Percentiles rank a stretch among this genome's conserved stretches.
These are phyloP conservation scores for Trypanosoma theileri DNA, from an alignment of 208 protist species.

Conservation along the genomic window DNA sequence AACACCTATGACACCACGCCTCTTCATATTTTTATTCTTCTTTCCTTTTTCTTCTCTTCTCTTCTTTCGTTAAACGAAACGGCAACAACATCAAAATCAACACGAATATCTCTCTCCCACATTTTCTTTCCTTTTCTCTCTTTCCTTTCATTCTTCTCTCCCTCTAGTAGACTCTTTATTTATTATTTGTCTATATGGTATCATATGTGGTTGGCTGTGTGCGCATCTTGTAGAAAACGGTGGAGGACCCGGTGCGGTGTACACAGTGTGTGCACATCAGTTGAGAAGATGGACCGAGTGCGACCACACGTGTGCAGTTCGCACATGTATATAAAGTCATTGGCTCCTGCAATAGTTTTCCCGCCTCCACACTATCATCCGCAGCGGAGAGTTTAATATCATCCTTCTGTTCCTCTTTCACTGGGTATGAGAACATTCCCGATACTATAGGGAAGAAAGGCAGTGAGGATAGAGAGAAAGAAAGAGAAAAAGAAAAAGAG, in stretches of 20 bases:
- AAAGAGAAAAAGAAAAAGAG: not conserved
- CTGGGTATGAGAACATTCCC: constrained; percentile 16
- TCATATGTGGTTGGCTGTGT: constrained; percentile 84
- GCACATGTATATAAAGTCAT: constrained; percentile 79
- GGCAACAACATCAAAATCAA: not conserved
- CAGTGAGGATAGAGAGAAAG: not conserved
- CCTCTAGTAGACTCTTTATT: not conserved
- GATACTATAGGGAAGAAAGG: not conserved
- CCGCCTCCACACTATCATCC: constrained; percentile 1
- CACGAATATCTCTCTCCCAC: not conserved
- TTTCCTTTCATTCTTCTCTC: not conserved
- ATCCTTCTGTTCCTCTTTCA: constrained; percentile 50
- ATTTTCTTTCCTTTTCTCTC: not conserved
- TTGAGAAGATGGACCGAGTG: constrained; percentile 44
- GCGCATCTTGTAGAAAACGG: constrained; percentile 90
- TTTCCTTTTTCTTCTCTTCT: not conserved
- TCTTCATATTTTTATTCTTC: no score
- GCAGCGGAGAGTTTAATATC: not conserved
- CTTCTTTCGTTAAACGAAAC: no score
- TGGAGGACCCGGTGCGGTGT: constrained; percentile 79
- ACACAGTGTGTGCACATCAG: constrained; percentile 82
- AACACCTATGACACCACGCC: not conserved
- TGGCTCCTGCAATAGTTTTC: constrained; percentile 16
- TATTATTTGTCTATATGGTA: constrained; percentile 61
- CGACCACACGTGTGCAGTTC: constrained; percentile 75